Conservation (phyloP, 768 basidiomycete species). For the Lactarius hengduanensis region DNA sequence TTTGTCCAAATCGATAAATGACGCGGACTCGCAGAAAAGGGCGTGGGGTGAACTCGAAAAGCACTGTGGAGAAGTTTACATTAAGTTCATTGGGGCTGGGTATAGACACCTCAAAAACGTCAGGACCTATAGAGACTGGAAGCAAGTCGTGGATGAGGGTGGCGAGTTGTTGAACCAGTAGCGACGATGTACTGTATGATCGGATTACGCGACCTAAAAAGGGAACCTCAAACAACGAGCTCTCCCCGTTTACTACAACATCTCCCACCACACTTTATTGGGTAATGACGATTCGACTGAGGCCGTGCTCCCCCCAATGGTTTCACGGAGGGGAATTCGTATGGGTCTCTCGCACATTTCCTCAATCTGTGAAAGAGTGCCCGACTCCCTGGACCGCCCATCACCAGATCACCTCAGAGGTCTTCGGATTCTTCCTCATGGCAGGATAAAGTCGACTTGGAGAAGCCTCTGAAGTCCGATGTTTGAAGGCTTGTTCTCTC, state of each 20-base stretch:
- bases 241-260: not conserved
- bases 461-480: not conserved
- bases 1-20: too few relatives aligned
- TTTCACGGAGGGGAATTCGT: too few relatives aligned
- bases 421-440: not conserved
- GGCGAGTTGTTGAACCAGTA: constrained; percentile 2
- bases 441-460: not conserved
- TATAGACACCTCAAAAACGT: not conserved
- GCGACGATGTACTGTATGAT: too few relatives aligned
- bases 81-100: not conserved
- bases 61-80: not conserved
- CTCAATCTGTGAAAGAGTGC: not conserved
- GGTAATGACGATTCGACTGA: too few relatives aligned
- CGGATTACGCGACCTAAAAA: too few relatives aligned
- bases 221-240: too few relatives aligned
- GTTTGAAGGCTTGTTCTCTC: not conserved
- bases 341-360: not conserved
- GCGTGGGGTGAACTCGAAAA: not conserved
- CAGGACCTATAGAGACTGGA: not conserved
- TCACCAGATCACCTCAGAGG: not conserved
- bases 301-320: too few relatives aligned
- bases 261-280: not conserved
- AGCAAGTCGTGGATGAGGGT: too few relatives aligned
- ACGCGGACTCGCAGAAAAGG: too few relatives aligned
- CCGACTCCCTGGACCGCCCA: not conserved